Evolutionary conservation across 2,329 filamentous ascomycete genomes (phyloP), one percentile per base, ranked within the genome.

Genomic region (Pseudocercospora ulei): DNA sequence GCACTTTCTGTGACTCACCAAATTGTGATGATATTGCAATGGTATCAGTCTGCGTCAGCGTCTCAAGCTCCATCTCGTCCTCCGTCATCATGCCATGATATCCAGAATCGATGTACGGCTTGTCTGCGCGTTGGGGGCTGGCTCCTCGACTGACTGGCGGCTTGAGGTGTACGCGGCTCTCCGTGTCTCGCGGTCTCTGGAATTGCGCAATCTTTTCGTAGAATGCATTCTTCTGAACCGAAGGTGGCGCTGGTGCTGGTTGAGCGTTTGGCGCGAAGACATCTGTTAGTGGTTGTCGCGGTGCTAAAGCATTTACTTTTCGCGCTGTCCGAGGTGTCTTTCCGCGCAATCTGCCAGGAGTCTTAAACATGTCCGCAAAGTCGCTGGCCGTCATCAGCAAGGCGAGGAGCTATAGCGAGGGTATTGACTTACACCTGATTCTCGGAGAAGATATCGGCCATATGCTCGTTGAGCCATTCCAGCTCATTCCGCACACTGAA

Each of bases 401-500:
- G n/a, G n/a, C n/a, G n/a, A n/a, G n/a, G n/a, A n/a, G n/a, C n/a
- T n/a, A n/a, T n/a, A n/a, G n/a, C n/a, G 14, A 3, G 17, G 3
- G 18, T 16, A 19, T n/a, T n/a, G 11, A 41, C 81, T 56, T 75
- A 95, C 90, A 86, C 75, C 64, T 87, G 77, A 57, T 86, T 82
- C 53, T 80, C 78, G 55, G 78, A 80, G 60, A 96, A 93, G 56
- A 98, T 84, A 48, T 93, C 85, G 34, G 77, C 76, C 88, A 98
- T 95, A 62, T 98, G 90, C 65, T 96, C 90, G 57, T 98, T 96
- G 54, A 98, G 70, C 90, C 90, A 98, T 60, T 96, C 87, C 56
- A 96, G 69, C 62, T 98, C 90, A 64, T 96, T 93, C 42, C 83
- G 77, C 46, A 84, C 87, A 18, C 86, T 85, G 65, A 83, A 96